Conservation (phyloP, 1,284 basidiomycete species). For the Lentinula novae-zelandiae region DNA sequence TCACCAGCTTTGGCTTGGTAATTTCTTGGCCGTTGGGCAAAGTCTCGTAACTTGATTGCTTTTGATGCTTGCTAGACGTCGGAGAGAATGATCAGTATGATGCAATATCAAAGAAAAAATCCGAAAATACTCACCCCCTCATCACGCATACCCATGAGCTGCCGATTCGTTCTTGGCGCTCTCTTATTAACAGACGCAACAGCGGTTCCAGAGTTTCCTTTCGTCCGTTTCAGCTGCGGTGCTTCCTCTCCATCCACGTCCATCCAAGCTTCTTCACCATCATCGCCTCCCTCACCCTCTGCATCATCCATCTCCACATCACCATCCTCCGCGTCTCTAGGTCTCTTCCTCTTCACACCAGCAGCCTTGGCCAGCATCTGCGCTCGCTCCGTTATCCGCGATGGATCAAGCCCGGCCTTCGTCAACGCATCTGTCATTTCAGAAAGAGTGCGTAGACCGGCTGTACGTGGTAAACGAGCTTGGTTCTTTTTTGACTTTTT, state of each 20-base stretch:
- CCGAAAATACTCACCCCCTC: slow-evolving; percentile 46
- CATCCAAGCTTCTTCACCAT: slow-evolving; percentile 40
- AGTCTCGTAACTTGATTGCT: slow-evolving; percentile 77
- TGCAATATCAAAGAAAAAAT: not conserved
- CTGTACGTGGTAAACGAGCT: slow-evolving; percentile 82
- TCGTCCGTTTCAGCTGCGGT: slow-evolving; percentile 45
- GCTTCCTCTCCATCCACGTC: slow-evolving; percentile 44
- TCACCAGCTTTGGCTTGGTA: slow-evolving; percentile 88
- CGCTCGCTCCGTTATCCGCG: slow-evolving; percentile 85
- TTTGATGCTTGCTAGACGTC: slow-evolving; percentile 69
- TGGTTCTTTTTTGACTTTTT: slow-evolving; percentile 91
- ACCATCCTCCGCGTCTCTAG: slow-evolving; percentile 42
- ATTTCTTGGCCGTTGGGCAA: slow-evolving; percentile 84
- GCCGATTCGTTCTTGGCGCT: slow-evolving; percentile 40
- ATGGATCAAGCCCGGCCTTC: slow-evolving; percentile 87
- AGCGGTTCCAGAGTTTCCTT: slow-evolving; percentile 59
- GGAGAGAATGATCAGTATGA: slow-evolving; percentile 9
- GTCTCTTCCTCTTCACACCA: slow-evolving; percentile 70
- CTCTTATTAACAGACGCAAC: slow-evolving; percentile 47
- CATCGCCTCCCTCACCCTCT: slow-evolving; percentile 36
- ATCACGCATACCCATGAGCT: slow-evolving; percentile 77
- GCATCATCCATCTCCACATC: slow-evolving; percentile 36
- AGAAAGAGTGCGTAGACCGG: slow-evolving; percentile 80
- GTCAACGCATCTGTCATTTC: slow-evolving; percentile 84
- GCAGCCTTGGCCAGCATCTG: slow-evolving; percentile 78